phyloP scores from a whole-genome alignment of 2,329 filamentous ascomycete species.

The Scleromitrula shiraiana region DNA sequence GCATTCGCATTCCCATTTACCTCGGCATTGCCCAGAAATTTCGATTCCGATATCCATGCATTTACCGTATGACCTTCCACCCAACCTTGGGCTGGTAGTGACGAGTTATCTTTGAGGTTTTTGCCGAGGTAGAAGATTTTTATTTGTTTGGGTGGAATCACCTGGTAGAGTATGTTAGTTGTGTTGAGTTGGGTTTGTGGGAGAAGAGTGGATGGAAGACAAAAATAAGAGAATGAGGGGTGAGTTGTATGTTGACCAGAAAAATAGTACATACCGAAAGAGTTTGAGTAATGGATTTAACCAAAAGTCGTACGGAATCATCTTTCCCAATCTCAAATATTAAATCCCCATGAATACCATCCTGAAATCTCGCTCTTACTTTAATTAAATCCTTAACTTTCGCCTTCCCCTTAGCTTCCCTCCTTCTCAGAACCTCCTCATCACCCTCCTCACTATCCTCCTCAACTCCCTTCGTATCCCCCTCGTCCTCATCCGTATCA shows the following conservation, averaged over 20 bases:
- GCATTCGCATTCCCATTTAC: too few relatives aligned
- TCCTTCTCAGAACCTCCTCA: constrained; percentile 39
- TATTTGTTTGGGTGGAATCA: constrained; percentile 51
- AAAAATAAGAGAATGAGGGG: background rate
- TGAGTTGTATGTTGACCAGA: background rate
- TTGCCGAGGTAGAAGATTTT: constrained; percentile 75
- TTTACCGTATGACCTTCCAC: constrained; percentile 67
- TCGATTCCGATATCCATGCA: constrained; percentile 34
- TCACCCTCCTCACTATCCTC: constrained; percentile 21
- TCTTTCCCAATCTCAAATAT: constrained; percentile 46
- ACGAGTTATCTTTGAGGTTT: constrained; percentile 60
- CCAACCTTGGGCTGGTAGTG: constrained; percentile 67
- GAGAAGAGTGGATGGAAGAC: background rate
- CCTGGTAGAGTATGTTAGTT: constrained; percentile 29
- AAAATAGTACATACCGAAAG: constrained; percentile 46
- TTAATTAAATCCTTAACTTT: constrained; percentile 22
- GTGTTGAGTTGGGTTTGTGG: background rate
- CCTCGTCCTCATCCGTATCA: too few relatives aligned
- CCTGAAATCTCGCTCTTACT: constrained; percentile 22
- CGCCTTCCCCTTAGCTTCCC: constrained; percentile 38
- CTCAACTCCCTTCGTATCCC: constrained; percentile 19
- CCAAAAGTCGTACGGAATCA: constrained; percentile 57
- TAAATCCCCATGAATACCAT: constrained; percentile 52
- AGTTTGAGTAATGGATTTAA: constrained; percentile 54
- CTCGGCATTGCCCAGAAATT: background rate